Evolutionary conservation across 768 basidiomycete genomes (phyloP).

Genomic region (Pulveroboletus ravenelii): DNA sequence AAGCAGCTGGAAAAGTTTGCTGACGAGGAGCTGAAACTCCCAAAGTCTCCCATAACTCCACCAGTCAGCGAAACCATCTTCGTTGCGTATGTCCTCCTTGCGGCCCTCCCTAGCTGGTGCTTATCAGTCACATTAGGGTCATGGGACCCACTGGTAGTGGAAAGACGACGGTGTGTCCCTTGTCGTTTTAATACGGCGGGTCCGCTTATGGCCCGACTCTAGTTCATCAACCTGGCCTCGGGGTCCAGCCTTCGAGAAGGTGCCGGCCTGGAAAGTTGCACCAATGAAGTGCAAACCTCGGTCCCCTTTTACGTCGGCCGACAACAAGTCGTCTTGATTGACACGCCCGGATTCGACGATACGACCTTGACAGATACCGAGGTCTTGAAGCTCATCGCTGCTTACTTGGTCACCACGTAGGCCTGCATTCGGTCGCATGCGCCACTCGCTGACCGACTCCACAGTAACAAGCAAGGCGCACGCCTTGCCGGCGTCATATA

Average conservation of each 20-base stretch:
- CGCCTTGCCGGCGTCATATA: constrained; percentile 48
- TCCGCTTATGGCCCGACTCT: constrained; percentile 1
- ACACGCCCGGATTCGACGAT: constrained; percentile 64
- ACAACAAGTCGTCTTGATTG: constrained; percentile 44
- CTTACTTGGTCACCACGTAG: constrained; percentile 30
- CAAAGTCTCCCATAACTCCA: constrained; percentile 12
- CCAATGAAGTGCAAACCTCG: constrained; percentile 30
- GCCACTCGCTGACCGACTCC: constrained; percentile 9
- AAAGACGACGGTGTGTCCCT: constrained; percentile 30
- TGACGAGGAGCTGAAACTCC: constrained; percentile 25
- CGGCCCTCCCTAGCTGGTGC: constrained; percentile 1
- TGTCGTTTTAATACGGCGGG: not conserved
- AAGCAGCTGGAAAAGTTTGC: constrained; percentile 24
- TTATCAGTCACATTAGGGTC: constrained; percentile 29
- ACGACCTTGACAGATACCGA: constrained; percentile 46
- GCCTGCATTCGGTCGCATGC: not conserved
- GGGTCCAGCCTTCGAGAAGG: constrained; percentile 31
- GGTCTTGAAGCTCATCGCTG: constrained; percentile 48
- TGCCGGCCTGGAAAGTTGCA: constrained; percentile 34
- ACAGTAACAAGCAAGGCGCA: constrained; percentile 32
- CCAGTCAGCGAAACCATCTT: constrained; percentile 25
- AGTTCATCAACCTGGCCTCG: constrained; percentile 37
- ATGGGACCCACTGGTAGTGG: constrained; percentile 35
- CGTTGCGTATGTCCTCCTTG: constrained; percentile 18
- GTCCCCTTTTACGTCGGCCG: constrained; percentile 26